Evolutionary conservation across 345 rosid species (phyloP), one percentile per base, ranked within the genome.

Genomic region (Sonneratia caseolaris): DNA sequence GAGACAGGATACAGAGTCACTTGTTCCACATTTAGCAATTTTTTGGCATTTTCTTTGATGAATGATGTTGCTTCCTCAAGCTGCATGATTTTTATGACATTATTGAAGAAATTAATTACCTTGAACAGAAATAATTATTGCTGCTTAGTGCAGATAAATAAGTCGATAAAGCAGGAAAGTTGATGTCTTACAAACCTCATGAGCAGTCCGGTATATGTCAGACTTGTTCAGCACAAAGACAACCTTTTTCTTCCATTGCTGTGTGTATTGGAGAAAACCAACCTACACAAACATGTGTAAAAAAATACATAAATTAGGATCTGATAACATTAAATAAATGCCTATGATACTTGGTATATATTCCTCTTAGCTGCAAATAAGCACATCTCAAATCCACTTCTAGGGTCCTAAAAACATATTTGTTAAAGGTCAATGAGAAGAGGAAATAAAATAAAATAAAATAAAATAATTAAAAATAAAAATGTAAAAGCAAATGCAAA

Each of bases 181-280:
- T 62, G 32, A 77, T 32, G 81, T 55, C 49, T 32, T 76, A 72
- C 69, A 55, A 62, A 95, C 99, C 97, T 92, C 97, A 71, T 77
- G 76, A 53, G 83, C 67, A 84, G 86, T 86, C 83, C 75, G 93
- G 81, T 95, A 92, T 73, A 95, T 88, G 71, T 95, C 99, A 70
- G 97, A 81, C 81, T 92, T 95, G 77, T 95, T 92, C 76, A 95
- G 83, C 74, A 95, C 86, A 78, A 95, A 92, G 61, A 95, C 88
- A 72, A 89, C 87, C 81, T 88, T 95, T 87, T 95, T 92, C 85
- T 87, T 95, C 99, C 97, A 95, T 72, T 92, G 93, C 75, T 92
- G 97, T 66, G 84, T 89, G 73, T 95, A 95, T 68, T 87, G 92
- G 78, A 95, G 99, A 83, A 95, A 95, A 47, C 75, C 73, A 79